Conservation (phyloP, 2,329 filamentous ascomycete species). For the Phoma sp. region DNA sequence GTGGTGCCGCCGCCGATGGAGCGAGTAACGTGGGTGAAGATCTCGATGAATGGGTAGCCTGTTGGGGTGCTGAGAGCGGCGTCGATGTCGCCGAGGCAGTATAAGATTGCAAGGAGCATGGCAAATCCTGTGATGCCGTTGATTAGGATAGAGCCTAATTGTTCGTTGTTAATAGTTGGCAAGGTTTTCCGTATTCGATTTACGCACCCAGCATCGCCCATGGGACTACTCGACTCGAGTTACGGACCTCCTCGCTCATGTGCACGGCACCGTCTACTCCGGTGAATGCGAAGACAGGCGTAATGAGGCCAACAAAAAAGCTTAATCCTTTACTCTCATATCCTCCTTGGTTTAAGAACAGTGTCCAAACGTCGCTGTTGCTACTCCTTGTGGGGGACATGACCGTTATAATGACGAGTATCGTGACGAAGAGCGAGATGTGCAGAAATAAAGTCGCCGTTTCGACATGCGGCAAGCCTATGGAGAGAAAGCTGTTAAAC, state of each 20-base stretch:
- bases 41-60: slow-evolving; percentile 54
- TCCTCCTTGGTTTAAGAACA: slow-evolving; percentile 54
- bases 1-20: slow-evolving; percentile 50
- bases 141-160: slow-evolving; percentile 34
- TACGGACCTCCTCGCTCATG: slow-evolving; percentile 18
- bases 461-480: slow-evolving; percentile 37
- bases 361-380: slow-evolving; percentile 50
- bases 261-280: slow-evolving; percentile 19
- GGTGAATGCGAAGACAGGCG: slow-evolving; percentile 40
- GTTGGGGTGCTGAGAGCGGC: slow-evolving; percentile 38
- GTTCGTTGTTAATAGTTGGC: too few species aligned
- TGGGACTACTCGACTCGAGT: slow-evolving; percentile 27
- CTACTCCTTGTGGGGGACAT: slow-evolving; percentile 47
- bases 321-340: slow-evolving; percentile 53
- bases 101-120: slow-evolving; percentile 44
- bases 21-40: slow-evolving; percentile 44
- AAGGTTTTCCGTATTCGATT: slow-evolving; percentile 24
- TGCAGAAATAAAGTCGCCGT: slow-evolving; percentile 26
- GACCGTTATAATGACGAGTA: slow-evolving; percentile 58
- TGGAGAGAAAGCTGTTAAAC: slow-evolving; percentile 51
- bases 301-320: slow-evolving; percentile 46
- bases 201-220: slow-evolving; percentile 19
- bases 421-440: slow-evolving; percentile 52
- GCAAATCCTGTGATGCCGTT: slow-evolving; percentile 25
- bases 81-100: slow-evolving; percentile 42